phyloP scores from a whole-genome alignment of 768 basidiomycete genomes.

The Mycena vulgaris region DNA sequence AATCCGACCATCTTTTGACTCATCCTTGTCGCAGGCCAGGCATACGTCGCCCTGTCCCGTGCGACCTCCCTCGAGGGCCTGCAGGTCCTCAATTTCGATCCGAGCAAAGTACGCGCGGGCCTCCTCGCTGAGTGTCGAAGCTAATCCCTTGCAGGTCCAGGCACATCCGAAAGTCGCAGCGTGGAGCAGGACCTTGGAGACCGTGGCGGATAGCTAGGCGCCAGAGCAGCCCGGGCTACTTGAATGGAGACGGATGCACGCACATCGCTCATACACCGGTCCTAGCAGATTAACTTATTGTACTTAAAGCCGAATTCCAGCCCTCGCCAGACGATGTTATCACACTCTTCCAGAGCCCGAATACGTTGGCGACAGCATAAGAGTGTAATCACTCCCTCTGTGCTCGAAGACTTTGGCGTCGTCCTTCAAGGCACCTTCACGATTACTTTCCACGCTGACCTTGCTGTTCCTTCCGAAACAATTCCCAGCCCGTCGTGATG shows the following conservation, averaged over 20 bases:
- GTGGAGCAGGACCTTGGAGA: constrained; percentile 82
- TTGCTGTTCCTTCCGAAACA: too few species aligned
- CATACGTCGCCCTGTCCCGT: constrained; percentile 93
- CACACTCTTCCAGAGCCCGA: too few species aligned
- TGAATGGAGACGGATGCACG: neutral
- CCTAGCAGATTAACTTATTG: neutral
- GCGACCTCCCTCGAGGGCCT: constrained; percentile 89
- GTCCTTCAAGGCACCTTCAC: too few species aligned
- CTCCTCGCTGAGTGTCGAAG: neutral
- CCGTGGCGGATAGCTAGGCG: constrained; percentile 48
- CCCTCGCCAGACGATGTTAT: too few species aligned
- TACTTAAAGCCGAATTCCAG: neutral
- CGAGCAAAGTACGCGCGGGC: constrained; percentile 68
- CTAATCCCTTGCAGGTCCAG: constrained; percentile 62
- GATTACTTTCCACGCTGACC: too few species aligned
- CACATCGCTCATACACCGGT: constrained; percentile 3
- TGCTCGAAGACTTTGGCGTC: too few species aligned
- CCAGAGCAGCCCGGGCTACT: neutral
- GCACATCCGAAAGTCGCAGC: constrained; percentile 80
- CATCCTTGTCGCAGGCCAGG: constrained; percentile 72
- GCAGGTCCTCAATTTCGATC: constrained; percentile 87
- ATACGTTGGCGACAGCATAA: too few species aligned
- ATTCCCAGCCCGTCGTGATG: too few species aligned
- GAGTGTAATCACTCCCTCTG: too few species aligned
- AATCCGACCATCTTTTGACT: neutral